These are phyloP conservation scores for Neospermospora avenae DNA, from an alignment of 2,329 filamentous ascomycete genomes.

Conservation along the genomic window DNA sequence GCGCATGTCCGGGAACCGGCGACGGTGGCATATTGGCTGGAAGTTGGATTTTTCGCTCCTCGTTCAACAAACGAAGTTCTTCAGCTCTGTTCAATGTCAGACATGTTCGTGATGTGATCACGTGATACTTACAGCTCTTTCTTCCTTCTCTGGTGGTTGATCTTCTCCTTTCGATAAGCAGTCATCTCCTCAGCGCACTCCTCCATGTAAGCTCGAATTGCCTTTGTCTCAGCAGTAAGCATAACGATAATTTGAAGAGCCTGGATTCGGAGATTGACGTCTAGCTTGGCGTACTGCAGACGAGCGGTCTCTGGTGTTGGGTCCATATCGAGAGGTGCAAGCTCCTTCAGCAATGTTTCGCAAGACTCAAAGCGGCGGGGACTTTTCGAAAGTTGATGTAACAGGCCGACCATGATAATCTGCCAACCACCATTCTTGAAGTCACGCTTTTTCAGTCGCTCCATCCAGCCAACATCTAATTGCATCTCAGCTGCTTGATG, in stretches of 20 bases:
- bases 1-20: slow-evolving; percentile 48
- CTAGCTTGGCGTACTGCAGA: slow-evolving; percentile 68
- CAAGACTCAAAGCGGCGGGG: slow-evolving; percentile 67
- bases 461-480: slow-evolving; percentile 75
- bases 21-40: slow-evolving; percentile 70
- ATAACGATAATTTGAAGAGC: slow-evolving; percentile 83
- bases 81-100: slow-evolving; percentile 54
- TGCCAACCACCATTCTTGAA: slow-evolving; percentile 91
- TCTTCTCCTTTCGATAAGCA: slow-evolving; percentile 89
- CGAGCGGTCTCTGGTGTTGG: slow-evolving; percentile 72
- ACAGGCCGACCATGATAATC: slow-evolving; percentile 78
- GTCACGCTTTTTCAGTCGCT: slow-evolving; percentile 76
- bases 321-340: slow-evolving; percentile 76
- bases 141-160: slow-evolving; percentile 80
- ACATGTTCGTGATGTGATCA: not conserved
- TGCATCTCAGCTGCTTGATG: slow-evolving; percentile 77
- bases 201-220: slow-evolving; percentile 84
- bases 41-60: slow-evolving; percentile 68
- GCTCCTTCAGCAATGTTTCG: slow-evolving; percentile 72
- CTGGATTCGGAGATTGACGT: slow-evolving; percentile 78
- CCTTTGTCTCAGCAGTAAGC: slow-evolving; percentile 81
- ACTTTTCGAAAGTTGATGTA: slow-evolving; percentile 79
- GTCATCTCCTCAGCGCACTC: slow-evolving; percentile 95
- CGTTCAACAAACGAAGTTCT: slow-evolving; percentile 67
- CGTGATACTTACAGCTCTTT: slow-evolving; percentile 55